Evolutionary conservation across 2,329 filamentous ascomycete species (phyloP).

Genomic region (Bipolaris sorokiniana): DNA sequence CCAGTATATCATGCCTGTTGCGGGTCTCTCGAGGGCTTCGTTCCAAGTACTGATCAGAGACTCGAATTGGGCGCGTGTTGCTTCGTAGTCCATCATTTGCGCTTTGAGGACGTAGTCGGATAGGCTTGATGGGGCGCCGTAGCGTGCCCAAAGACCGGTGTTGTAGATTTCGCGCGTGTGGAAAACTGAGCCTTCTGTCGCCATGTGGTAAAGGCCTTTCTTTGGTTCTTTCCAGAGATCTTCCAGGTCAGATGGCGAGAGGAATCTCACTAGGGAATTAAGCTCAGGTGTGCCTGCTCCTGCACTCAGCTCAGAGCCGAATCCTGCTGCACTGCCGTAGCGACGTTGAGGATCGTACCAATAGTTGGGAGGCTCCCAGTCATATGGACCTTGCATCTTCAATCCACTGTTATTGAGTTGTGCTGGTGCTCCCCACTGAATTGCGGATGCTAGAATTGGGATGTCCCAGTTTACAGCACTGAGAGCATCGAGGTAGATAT

Average conservation of each 20-base stretch:
- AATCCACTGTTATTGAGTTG: constrained; percentile 63
- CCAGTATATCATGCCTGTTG: constrained; percentile 70
- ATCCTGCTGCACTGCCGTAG: constrained; percentile 66
- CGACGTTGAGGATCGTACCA: constrained; percentile 62
- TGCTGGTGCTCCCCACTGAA: constrained; percentile 60
- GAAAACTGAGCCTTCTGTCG: constrained; percentile 61
- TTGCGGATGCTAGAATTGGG: constrained; percentile 65
- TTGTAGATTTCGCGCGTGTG: constrained; percentile 65
- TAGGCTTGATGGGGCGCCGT: constrained; percentile 59
- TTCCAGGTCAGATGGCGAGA: constrained; percentile 58
- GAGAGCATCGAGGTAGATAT: constrained; percentile 61
- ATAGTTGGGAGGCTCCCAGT: constrained; percentile 70
- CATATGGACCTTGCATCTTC: constrained; percentile 71
- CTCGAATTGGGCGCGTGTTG: constrained; percentile 65
- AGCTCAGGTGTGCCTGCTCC: constrained; percentile 68
- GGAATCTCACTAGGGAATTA: constrained; percentile 60
- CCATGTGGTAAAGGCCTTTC: constrained; percentile 66
- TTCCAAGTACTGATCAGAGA: constrained; percentile 61
- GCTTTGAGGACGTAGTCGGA: constrained; percentile 66
- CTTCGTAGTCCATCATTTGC: constrained; percentile 70
- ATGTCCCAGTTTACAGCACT: constrained; percentile 60
- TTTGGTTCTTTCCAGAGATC: constrained; percentile 63
- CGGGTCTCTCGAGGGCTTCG: constrained; percentile 54
- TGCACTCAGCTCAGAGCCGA: constrained; percentile 67
- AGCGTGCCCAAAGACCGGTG: constrained; percentile 58